These are phyloP conservation scores for Lomentospora prolificans DNA, from an alignment of 2,329 filamentous ascomycete genomes.

Conservation along the genomic window DNA sequence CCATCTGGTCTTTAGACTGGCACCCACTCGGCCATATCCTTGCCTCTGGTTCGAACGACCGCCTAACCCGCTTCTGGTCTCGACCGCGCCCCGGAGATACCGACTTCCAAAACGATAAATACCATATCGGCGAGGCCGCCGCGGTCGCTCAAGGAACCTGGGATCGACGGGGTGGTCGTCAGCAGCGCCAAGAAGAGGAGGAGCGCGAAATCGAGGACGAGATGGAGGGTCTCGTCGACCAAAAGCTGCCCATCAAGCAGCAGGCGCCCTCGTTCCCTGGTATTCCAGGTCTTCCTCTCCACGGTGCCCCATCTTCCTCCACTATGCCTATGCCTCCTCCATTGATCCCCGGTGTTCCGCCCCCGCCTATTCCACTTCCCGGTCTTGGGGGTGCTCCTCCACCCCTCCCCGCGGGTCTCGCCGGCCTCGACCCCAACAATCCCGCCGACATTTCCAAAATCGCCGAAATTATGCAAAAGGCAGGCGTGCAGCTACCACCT, in stretches of 20 bases:
- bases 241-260: constrained; percentile 60
- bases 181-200: constrained; percentile 81
- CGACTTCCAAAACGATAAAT: constrained; percentile 80
- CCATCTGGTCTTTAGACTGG: constrained; percentile 97
- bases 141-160: constrained; percentile 93
- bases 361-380: constrained; percentile 45
- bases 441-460: constrained; percentile 52
- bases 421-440: constrained; percentile 48
- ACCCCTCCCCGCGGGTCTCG: constrained; percentile 37
- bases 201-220: constrained; percentile 92
- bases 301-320: constrained; percentile 14
- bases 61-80: constrained; percentile 95
- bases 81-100: constrained; percentile 78
- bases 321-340: constrained; percentile 18
- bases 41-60: constrained; percentile 90
- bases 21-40: constrained; percentile 93
- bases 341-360: constrained; percentile 38
- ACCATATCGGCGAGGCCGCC: constrained; percentile 88
- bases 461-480: constrained; percentile 55
- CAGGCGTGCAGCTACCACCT: constrained; percentile 51
- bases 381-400: constrained; percentile 37
- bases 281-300: constrained; percentile 49
- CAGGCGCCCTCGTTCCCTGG: constrained; percentile 38
- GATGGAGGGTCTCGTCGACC: constrained; percentile 83
- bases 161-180: constrained; percentile 68